Percentiles rank a stretch among this genome's conserved stretches.
phyloP scores from a whole-genome alignment of 495 filamentous ascomycete genomes.

The Tetracladium marchalianum region DNA sequence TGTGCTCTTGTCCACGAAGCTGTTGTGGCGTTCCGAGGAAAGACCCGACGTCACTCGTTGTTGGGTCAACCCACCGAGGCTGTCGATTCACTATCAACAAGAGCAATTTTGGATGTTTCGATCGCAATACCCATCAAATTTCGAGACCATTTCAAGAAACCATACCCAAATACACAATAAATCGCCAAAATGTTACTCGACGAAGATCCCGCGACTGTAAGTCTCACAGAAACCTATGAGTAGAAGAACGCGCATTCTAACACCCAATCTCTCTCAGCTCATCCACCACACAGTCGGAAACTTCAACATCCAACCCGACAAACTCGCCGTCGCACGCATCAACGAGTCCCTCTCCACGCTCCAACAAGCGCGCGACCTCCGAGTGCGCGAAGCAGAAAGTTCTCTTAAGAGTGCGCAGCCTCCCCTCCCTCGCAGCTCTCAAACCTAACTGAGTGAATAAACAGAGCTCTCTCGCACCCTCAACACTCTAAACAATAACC shows the following conservation, averaged over 20 bases:
- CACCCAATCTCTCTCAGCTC: conserved; percentile 41
- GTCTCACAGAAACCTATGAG: conserved; percentile 12
- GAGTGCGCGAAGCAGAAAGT: conserved; percentile 59
- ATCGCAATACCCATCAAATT: too few species aligned
- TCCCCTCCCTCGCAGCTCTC: not conserved
- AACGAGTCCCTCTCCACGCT: conserved; percentile 71
- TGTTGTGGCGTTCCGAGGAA: conserved; percentile 11
- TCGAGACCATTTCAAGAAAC: not conserved
- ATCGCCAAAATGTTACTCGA: conserved; percentile 77
- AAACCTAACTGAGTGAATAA: conserved; percentile 1
- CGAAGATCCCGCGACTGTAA: conserved; percentile 80
- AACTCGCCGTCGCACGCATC: conserved; percentile 75
- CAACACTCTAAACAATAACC: conserved; percentile 54
- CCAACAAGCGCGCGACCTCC: conserved; percentile 65
- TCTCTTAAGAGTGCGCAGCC: conserved; percentile 47
- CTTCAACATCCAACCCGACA: conserved; percentile 90
- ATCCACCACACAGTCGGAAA: conserved; percentile 84
- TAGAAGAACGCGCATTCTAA: conserved; percentile 7
- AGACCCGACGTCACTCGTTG: conserved; percentile 11
- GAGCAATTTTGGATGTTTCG: too few species aligned
- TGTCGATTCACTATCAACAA: not conserved
- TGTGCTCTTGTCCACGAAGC: not conserved
- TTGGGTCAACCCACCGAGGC: conserved; percentile 3
- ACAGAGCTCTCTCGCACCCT: conserved; percentile 61
- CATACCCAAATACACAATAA: not conserved